Conservation (phyloP, 768 basidiomycete genomes). For the Tulasnella sp. region DNA sequence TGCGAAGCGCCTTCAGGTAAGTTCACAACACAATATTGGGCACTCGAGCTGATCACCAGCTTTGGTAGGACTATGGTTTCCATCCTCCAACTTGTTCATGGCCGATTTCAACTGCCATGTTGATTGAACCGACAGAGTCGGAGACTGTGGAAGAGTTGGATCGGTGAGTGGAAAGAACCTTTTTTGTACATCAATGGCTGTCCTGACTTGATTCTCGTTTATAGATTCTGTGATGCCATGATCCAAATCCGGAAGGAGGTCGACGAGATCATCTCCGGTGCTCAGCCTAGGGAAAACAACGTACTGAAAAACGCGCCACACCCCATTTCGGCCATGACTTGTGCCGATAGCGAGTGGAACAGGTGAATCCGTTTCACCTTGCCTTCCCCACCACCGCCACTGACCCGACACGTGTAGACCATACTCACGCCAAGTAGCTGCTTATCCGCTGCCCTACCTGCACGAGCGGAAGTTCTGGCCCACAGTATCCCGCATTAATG, state of each 20-base stretch:
- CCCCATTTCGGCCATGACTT: slow-evolving; percentile 57
- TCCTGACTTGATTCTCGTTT: background rate
- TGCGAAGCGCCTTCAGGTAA: slow-evolving; percentile 85
- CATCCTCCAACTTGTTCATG: slow-evolving; percentile 97
- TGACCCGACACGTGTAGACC: slow-evolving; percentile 39
- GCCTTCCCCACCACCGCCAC: background rate
- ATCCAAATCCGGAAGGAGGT: slow-evolving; percentile 89
- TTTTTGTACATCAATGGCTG: no score
- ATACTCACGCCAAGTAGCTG: slow-evolving; percentile 84
- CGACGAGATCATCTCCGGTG: slow-evolving; percentile 74
- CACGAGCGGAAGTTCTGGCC: slow-evolving; percentile 95
- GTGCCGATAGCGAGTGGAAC: slow-evolving; percentile 78
- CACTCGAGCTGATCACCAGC: background rate
- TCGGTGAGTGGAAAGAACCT: slow-evolving; percentile 35
- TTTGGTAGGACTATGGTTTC: slow-evolving; percentile 70
- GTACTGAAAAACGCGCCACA: slow-evolving; percentile 91
- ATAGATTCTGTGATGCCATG: slow-evolving; percentile 95
- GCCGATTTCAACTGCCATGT: slow-evolving; percentile 95
- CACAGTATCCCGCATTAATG: slow-evolving; percentile 80
- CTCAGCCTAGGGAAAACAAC: slow-evolving; percentile 86
- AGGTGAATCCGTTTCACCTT: no score
- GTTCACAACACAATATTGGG: slow-evolving; percentile 23
- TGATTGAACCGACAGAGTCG: slow-evolving; percentile 96
- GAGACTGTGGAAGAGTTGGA: slow-evolving; percentile 91
- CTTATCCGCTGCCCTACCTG: slow-evolving; percentile 75